Base-by-base conservation (phyloP, 306 rosid genomes). In the Medicago truncatula region DNA sequence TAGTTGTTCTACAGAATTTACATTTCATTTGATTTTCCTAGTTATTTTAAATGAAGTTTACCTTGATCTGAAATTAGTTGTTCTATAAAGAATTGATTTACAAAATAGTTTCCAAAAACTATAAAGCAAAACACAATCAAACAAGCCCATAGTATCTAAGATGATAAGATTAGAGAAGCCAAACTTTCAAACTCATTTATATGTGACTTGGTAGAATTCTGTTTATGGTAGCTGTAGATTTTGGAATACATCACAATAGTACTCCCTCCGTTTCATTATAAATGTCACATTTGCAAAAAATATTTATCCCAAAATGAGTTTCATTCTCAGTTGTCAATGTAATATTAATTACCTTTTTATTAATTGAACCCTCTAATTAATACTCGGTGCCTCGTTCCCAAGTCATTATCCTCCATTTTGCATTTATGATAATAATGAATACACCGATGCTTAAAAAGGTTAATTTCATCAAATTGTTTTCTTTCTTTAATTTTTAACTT, bases 11-110 rank as follows among this genome's bases (percentile, higher is more conserved):
- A 63, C n/a, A 31, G 36, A 56, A 43, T 36, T 36, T 80, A 17
- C 36, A 13, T 74, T 66, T 65, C 13, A 54, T 43, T 56, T 65
- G 28, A 54, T 56, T 47, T 80, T 74, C 17, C 58, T 44, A n/a
- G 79, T 67, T 66, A 68, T 64, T 80, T 46, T 66, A 38, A 41
- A 73, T 39, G 39, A 74, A 46, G 38, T 67, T 14, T 73, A 21
- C 12, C 16, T 60, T 25, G 36, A 31, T 43, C 23, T 59, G 54
- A 8, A 41, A 20, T 8, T 70, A 47, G 23, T 21, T 21, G 23
- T 21, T 21, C 23, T 21, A 21, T 23, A 23, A 23, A 23, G 28
- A 23, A 23, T 49, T 15, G 18, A n/a, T 49, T 49, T 49, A 6
- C n/a, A n/a, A 49, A 49, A 39, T 10, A 8, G 11, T 53, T 53